phyloP scores from a whole-genome alignment of 2,329 filamentous ascomycete genomes.

The Lachnellula suecica region DNA sequence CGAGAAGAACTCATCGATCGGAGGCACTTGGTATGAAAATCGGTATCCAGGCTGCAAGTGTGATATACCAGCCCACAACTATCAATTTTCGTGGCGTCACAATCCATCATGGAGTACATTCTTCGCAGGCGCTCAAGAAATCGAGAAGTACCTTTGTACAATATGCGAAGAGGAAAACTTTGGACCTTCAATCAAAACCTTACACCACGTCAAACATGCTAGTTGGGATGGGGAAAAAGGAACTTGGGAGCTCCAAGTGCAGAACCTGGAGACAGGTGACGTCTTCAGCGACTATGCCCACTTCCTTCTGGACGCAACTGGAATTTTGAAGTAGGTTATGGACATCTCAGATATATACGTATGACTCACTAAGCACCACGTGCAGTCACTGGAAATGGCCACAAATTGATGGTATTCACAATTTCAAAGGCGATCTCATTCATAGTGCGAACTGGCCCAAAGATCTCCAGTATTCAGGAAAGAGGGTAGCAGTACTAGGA shows the following conservation, averaged over 20 bases:
- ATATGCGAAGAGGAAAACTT: constrained; percentile 51
- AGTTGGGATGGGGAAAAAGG: constrained; percentile 14
- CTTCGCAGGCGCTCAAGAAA: constrained; percentile 54
- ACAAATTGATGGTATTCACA: constrained; percentile 53
- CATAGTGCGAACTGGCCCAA: constrained; percentile 63
- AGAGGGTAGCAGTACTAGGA: constrained; percentile 49
- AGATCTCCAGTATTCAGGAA: constrained; percentile 44
- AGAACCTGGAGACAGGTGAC: constrained; percentile 30
- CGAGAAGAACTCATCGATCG: constrained; percentile 55
- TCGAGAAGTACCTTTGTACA: constrained; percentile 50
- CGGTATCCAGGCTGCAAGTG: constrained; percentile 57
- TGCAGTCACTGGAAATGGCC: constrained; percentile 57
- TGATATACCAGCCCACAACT: constrained; percentile 57
- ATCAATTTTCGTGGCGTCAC: constrained; percentile 60
- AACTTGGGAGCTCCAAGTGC: constrained; percentile 11
- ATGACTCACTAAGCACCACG: background rate
- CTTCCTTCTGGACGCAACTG: constrained; percentile 50
- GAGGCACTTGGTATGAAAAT: constrained; percentile 60
- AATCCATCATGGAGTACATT: constrained; percentile 60
- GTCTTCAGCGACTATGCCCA: constrained; percentile 46
- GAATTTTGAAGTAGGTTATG: constrained; percentile 23
- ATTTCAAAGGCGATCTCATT: constrained; percentile 47
- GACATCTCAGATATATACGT: background rate
- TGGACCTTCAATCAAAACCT: constrained; percentile 39
- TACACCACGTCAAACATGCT: constrained; percentile 40